Base-by-base conservation (phyloP, 306 rosid genomes). In the Lablab purpureus region DNA sequence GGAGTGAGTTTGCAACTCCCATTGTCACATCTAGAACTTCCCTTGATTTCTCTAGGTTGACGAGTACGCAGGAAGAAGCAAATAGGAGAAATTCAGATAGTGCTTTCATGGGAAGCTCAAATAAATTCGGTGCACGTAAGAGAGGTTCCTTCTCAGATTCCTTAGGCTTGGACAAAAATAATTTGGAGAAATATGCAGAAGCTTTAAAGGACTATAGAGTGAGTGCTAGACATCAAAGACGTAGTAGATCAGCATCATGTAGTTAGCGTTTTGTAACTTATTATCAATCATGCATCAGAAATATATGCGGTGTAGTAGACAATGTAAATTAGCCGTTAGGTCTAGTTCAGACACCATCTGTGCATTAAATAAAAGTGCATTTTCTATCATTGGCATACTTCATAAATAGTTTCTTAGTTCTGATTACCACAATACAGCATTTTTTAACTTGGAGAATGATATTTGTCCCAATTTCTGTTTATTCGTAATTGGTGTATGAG, bases 131-230 rank as follows among this genome's bases (percentile, higher is more conserved):
- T 72, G 70, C 46, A 50, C 63, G 76, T 34, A 36, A 10, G 30
- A 64, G 27, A 28, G 79, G 73, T 71, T 83, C 75, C 43, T 78
- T 68, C 60, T 71, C 79, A 1, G 91, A 76, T 74, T 71, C 80
- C 64, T 32, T 78, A 54, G 62, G 60, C 65, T 13, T 64, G 1
- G 89, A 86, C 71, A 87, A 79, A 79, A 72, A 82, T 28, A 82
- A 88, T 78, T 76, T 95, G 83, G 84, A 76, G 89, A 91, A 91
- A 81, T 95, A 90, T 80, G 94, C 97, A 27, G 91, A 81, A 81
- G 97, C 84, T 79, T 82, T 92, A 47, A 86, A 84, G 71, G 81
- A 85, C 64, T 85, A 92, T 75, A 79, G 87, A 19, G 74, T 15
- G 6, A 70, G 77, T 64, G 82, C 71, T 49, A 77, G 67, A 18